Conservation (phyloP, 805 yeast genomes). For the Candida alai region DNA sequence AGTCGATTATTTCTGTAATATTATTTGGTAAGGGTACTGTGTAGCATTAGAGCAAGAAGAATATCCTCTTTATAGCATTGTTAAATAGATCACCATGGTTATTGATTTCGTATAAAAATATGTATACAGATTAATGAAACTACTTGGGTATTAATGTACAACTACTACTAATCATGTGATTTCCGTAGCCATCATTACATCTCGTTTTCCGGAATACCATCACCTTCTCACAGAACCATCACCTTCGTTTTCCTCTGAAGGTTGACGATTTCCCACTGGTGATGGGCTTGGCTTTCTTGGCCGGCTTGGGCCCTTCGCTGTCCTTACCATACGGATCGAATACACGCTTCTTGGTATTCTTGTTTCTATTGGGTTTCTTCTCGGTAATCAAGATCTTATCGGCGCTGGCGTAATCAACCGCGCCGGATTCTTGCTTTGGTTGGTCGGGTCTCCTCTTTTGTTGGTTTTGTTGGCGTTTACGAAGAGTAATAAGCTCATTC, state of each 20-base stretch:
- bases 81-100: too few relatives aligned
- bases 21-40: too few relatives aligned
- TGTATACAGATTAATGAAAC: too few relatives aligned
- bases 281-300: slow-evolving; percentile 40
- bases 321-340: slow-evolving; percentile 59
- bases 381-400: slow-evolving; percentile 34
- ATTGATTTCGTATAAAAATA: too few relatives aligned
- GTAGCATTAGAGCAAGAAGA: too few relatives aligned
- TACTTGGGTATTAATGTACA: too few relatives aligned
- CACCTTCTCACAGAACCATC: too few relatives aligned
- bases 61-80: too few relatives aligned
- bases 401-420: slow-evolving; percentile 44
- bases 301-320: slow-evolving; percentile 51
- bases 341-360: slow-evolving; percentile 31
- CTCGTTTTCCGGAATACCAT: too few relatives aligned
- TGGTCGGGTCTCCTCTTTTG: slow-evolving; percentile 6
- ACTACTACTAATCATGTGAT: too few relatives aligned
- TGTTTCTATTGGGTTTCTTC: slow-evolving; percentile 12
- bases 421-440: slow-evolving; percentile 15
- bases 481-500: slow-evolving; percentile 41
- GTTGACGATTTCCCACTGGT: slow-evolving; percentile 37
- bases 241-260: slow-evolving; percentile 15
- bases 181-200: too few relatives aligned
- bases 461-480: slow-evolving; percentile 16
- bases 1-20: too few relatives aligned